These are phyloP conservation scores for Breviolum minutum DNA, from an alignment of 73 alveolate genomes.

Conservation along the genomic window DNA sequence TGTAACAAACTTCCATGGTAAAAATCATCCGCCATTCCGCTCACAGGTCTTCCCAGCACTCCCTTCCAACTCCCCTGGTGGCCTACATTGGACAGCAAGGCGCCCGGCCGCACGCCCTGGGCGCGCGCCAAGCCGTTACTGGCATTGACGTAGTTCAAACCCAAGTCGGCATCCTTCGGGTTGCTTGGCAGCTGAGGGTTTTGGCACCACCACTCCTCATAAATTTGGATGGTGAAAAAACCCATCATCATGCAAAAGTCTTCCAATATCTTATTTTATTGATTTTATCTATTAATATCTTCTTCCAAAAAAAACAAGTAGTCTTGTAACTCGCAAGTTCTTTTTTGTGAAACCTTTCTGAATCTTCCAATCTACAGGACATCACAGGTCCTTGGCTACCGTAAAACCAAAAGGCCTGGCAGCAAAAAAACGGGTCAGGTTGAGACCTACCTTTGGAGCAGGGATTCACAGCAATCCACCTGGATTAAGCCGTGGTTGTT, in stretches of 20 bases:
- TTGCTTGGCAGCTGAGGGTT: too few relatives aligned
- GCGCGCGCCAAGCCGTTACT: conserved; percentile 53
- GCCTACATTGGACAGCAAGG: conserved; percentile 30
- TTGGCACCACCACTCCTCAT: too few relatives aligned
- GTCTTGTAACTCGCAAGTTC: background rate
- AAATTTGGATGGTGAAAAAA: too few relatives aligned
- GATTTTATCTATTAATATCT: too few relatives aligned
- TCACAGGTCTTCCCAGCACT: background rate
- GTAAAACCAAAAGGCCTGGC: conserved; percentile 39
- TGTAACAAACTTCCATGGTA: background rate
- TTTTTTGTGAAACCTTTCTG: background rate
- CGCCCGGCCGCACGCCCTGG: conserved; percentile 46
- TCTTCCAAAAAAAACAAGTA: too few relatives aligned
- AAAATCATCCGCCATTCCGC: too few relatives aligned
- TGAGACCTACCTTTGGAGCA: background rate
- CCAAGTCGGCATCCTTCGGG: conserved; percentile 47
- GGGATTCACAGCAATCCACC: too few relatives aligned
- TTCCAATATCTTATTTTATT: too few relatives aligned
- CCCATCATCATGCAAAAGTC: too few relatives aligned
- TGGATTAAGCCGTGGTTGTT: too few relatives aligned
- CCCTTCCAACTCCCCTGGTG: background rate
- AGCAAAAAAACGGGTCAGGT: background rate
- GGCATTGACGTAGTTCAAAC: conserved; percentile 38
- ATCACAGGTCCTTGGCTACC: conserved; percentile 10
- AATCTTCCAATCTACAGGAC: background rate